Evolutionary conservation across 805 yeast genomes (phyloP).

Genomic region (Ogataea haglerorum): DNA sequence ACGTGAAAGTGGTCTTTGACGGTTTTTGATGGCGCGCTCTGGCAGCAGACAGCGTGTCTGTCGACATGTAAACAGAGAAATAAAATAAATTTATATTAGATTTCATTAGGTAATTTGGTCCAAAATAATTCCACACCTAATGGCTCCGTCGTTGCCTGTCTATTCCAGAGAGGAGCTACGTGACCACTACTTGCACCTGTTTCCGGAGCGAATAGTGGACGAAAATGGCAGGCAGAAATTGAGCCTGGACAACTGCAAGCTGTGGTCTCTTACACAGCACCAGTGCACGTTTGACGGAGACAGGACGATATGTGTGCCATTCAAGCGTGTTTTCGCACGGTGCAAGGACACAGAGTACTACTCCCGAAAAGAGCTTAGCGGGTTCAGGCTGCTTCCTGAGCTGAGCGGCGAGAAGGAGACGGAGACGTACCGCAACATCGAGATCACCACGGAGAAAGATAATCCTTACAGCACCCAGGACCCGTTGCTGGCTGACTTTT

Average conservation of each 20-base stretch:
- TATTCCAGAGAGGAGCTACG: constrained; percentile 37
- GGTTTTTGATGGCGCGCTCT: constrained; percentile 43
- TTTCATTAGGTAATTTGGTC: not conserved
- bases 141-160: constrained; percentile 53
- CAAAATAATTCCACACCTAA: constrained; percentile 10
- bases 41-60: constrained; percentile 2
- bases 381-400: constrained; percentile 29
- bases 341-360: constrained; percentile 33
- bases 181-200: constrained; percentile 24
- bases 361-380: constrained; percentile 25
- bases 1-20: constrained; percentile 43
- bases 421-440: constrained; percentile 31
- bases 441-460: constrained; percentile 37
- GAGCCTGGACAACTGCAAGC: constrained; percentile 20
- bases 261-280: constrained; percentile 42
- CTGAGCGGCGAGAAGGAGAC: constrained; percentile 12
- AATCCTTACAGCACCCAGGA: constrained; percentile 27
- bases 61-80: constrained; percentile 4
- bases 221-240: constrained; percentile 8
- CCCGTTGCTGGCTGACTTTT: constrained; percentile 25
- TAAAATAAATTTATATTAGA: not conserved
- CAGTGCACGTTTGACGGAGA: constrained; percentile 46
- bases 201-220: constrained; percentile 20
- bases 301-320: constrained; percentile 45
- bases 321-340: constrained; percentile 44